These are phyloP conservation scores for Scheffersomyces quercinus DNA, from an alignment of 1,139 yeast genomes.

Conservation along the genomic window DNA sequence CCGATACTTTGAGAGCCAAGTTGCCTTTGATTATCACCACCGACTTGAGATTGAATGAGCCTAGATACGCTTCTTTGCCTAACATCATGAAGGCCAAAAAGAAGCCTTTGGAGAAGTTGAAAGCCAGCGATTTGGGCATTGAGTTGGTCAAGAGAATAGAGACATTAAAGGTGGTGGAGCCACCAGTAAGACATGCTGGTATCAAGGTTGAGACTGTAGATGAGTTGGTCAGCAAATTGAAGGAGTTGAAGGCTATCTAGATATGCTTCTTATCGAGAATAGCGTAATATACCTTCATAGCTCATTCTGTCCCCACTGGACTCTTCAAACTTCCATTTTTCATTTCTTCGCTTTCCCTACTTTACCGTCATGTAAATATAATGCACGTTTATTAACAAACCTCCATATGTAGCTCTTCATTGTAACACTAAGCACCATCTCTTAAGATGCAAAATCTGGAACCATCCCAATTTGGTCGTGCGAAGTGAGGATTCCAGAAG, in stretches of 20 bases:
- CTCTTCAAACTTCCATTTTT: no score
- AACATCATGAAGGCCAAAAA: slow-evolving; percentile 98
- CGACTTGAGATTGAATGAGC: slow-evolving; percentile 90
- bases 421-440: background rate
- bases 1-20: slow-evolving; percentile 74
- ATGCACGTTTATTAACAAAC: no score
- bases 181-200: slow-evolving; percentile 81
- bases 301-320: no score
- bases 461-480: no score
- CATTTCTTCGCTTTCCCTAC: background rate
- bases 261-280: background rate
- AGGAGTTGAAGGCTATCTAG: slow-evolving; percentile 62
- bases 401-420: no score
- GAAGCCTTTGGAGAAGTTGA: slow-evolving; percentile 79
- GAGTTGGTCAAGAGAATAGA: slow-evolving; percentile 66
- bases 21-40: slow-evolving; percentile 89
- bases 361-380: no score
- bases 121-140: slow-evolving; percentile 69
- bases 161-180: slow-evolving; percentile 77
- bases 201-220: slow-evolving; percentile 77
- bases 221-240: slow-evolving; percentile 76
- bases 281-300: no score
- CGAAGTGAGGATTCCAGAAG: no score
- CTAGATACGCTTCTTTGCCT: slow-evolving; percentile 90
- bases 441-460: background rate